Conservation (phyloP, 306 rosid species). For the Myrica gale region DNA sequence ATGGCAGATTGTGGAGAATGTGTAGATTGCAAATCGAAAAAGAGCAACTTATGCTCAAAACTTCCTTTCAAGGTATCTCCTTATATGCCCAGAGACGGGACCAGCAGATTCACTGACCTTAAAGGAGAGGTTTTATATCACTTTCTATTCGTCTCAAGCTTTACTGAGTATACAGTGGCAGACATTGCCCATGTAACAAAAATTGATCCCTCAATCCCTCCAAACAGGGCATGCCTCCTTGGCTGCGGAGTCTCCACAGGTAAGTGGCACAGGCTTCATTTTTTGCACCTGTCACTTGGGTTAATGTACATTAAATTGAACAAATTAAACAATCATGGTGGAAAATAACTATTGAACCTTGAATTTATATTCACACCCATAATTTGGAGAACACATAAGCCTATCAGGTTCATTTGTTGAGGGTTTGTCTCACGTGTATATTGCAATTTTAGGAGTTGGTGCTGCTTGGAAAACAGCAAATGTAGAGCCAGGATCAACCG, state of each 20-base stretch:
- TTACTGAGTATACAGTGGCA: conserved; percentile 70
- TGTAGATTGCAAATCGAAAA: conserved; percentile 58
- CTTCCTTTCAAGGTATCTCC: conserved; percentile 57
- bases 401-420: neutral
- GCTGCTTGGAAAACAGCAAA: conserved; percentile 88
- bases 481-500: conserved; percentile 76
- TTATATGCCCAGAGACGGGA: conserved; percentile 56
- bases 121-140: conserved; percentile 63
- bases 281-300: neutral
- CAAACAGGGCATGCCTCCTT: conserved; percentile 67
- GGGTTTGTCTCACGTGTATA: neutral
- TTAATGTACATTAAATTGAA: neutral
- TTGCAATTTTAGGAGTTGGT: conserved; percentile 60
- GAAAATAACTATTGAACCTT: neutral
- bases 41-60: conserved; percentile 70
- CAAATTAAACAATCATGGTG: neutral
- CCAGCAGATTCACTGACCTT: conserved; percentile 69
- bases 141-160: conserved; percentile 73
- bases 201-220: conserved; percentile 54
- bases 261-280: conserved; percentile 7
- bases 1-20: conserved; percentile 70
- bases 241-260: conserved; percentile 90
- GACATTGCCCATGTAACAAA: conserved; percentile 64
- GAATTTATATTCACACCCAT: neutral
- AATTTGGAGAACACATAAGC: neutral